phyloP scores from a whole-genome alignment of 805 yeast species.

The Candida sphagnicola region DNA sequence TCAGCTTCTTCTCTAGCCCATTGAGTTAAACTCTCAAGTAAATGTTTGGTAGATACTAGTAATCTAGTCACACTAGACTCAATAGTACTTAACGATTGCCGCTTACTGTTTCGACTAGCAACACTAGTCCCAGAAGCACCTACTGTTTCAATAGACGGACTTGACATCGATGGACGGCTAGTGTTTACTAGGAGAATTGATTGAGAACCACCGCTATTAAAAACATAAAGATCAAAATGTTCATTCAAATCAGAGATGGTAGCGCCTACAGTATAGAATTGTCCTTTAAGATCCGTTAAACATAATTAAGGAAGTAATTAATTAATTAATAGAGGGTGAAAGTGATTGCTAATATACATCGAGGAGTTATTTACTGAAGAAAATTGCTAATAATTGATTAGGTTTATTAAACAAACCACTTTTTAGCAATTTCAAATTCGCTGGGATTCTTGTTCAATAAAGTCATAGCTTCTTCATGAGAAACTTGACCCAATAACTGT shows the following conservation, averaged over 20 bases:
- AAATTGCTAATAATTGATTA: no score
- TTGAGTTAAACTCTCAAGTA: constrained; percentile 78
- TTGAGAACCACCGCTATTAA: no score
- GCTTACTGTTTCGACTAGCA: constrained; percentile 8
- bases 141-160: neutral
- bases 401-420: constrained; percentile 42
- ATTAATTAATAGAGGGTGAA: neutral
- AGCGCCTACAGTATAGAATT: neutral
- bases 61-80: constrained; percentile 77
- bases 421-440: constrained; percentile 50
- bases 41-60: constrained; percentile 82
- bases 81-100: constrained; percentile 44
- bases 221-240: no score
- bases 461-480: constrained; percentile 65
- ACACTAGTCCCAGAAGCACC: neutral
- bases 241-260: neutral
- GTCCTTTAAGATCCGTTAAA: no score
- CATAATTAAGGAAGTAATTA: neutral
- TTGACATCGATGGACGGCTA: neutral
- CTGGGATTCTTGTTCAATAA: constrained; percentile 60
- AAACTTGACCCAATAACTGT: constrained; percentile 57
- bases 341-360: neutral
- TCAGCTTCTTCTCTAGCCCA: constrained; percentile 85
- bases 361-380: neutral
- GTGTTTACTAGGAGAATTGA: no score